Conservation (phyloP, 169 alveolate species). For the Plasmodium knowlesi region DNA sequence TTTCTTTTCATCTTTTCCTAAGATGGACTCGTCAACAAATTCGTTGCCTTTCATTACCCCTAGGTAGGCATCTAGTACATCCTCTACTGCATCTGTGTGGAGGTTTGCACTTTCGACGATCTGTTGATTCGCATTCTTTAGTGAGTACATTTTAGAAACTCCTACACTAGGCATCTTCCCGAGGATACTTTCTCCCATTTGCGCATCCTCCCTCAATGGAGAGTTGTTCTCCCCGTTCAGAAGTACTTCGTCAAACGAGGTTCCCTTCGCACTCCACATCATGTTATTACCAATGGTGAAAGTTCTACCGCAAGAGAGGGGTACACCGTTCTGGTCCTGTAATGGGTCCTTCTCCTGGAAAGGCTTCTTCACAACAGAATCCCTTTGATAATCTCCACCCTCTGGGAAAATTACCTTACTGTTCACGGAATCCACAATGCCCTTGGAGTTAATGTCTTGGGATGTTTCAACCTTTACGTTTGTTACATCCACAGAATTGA, state of each 20-base stretch:
- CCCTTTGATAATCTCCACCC: not conserved
- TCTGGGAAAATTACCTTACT: not conserved
- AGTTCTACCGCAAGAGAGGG: not conserved
- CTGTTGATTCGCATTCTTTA: not conserved
- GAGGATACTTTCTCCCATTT: not conserved
- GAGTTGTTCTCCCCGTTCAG: not conserved
- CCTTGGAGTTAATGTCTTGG: not conserved
- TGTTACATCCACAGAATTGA: not conserved
- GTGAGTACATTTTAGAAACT: not conserved
- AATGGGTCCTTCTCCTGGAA: not conserved
- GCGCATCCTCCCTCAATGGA: not conserved
- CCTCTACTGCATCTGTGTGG: not conserved
- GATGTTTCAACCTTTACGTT: not conserved
- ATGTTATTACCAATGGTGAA: not conserved
- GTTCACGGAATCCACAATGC: not conserved
- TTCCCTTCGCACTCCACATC: not conserved
- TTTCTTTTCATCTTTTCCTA: not conserved
- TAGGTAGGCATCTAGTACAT: not conserved
- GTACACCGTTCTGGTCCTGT: not conserved
- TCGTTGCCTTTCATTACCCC: not conserved
- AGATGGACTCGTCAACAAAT: not conserved
- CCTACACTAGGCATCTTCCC: not conserved
- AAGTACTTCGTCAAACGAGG: not conserved
- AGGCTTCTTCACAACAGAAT: not conserved
- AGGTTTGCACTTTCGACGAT: not conserved